phyloP scores from a whole-genome alignment of 1,284 basidiomycete species.

The Ustilago bromivora region DNA sequence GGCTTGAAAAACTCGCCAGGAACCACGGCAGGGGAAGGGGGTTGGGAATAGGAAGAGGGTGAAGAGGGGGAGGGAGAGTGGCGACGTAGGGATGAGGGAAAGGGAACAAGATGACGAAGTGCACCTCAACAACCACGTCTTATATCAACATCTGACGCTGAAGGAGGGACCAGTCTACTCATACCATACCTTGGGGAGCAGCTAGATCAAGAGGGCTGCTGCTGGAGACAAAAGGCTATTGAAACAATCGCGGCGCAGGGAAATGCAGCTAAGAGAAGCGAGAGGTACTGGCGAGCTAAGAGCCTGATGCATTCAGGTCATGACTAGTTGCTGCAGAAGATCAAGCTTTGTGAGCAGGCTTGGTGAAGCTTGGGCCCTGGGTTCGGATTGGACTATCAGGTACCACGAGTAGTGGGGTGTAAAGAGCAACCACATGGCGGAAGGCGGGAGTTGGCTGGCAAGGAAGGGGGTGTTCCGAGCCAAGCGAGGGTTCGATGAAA shows the following conservation, averaged over 20 bases:
- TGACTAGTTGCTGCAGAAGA: neutral
- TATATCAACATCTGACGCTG: constrained; percentile 10
- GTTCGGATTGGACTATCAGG: constrained; percentile 1
- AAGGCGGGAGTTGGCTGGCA: constrained; percentile 19
- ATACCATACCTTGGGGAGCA: neutral
- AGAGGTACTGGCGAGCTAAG: constrained; percentile 7
- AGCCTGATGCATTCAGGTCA: neutral
- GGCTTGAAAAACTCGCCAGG: neutral
- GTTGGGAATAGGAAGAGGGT: constrained; percentile 1
- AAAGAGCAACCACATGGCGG: constrained; percentile 4
- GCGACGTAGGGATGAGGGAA: constrained; percentile 17
- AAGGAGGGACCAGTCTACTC: neutral
- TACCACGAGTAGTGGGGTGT: neutral
- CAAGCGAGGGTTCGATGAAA: constrained; percentile 40
- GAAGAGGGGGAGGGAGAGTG: constrained; percentile 4
- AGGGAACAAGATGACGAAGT: neutral
- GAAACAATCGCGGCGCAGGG: neutral
- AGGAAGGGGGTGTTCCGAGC: constrained; percentile 35
- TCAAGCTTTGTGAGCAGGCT: neutral
- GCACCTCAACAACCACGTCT: neutral
- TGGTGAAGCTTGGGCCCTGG: neutral
- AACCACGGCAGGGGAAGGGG: neutral
- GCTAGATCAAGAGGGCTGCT: neutral
- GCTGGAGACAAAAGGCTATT: neutral
- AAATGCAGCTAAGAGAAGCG: neutral